Base-by-base conservation (phyloP, 441 rosid species). In the Populus trichocarpa region DNA sequence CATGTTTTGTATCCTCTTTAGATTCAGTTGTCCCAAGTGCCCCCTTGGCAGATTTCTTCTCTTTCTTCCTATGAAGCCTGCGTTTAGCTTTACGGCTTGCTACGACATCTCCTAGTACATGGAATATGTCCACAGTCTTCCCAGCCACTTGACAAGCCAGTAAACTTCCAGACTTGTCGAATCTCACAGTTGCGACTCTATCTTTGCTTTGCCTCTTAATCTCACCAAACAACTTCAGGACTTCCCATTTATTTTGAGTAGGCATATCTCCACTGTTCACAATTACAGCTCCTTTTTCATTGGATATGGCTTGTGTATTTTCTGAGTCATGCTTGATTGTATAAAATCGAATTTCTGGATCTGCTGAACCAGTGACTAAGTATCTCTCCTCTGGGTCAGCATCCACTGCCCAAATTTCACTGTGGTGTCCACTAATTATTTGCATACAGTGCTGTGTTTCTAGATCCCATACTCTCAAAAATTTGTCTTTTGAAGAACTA, bases 401-500 rank as follows among this genome's bases (percentile, higher is more conserved):
- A 82, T 94, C 99, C 14, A 96, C 79, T 25, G 98, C 94, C 99
- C 99, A 94, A 78, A 96, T 87, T 87, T 96, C 99, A 87, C 91
- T 91, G 85, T 96, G 98, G 84, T 96, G 98, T 35, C 99, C 99
- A 53, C 98, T 89, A 71, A 96, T 76, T 77, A 90, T 90, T 84
- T 96, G 99, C 91, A 96, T 84, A 81, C 98, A 94, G 66, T 96
- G 94, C 81, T 94, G 95, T 33, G 98, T 94, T 76, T 94, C 98
- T 71, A 96, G 93, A 91, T 96, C 99, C 99, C 99, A 96, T 50
- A 94, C 99, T 83, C 99, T 91, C 84, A 96, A 83, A 83, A 91
- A 91, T 71, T 92, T 96, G 88, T 96, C 99, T 80, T 96, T 96
- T 8, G 98, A 96, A n/a, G 97, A 90, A 79, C 91, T 92, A 67